phyloP scores from a whole-genome alignment of 2,329 filamentous ascomycete species.

The Botrytis byssoidea region DNA sequence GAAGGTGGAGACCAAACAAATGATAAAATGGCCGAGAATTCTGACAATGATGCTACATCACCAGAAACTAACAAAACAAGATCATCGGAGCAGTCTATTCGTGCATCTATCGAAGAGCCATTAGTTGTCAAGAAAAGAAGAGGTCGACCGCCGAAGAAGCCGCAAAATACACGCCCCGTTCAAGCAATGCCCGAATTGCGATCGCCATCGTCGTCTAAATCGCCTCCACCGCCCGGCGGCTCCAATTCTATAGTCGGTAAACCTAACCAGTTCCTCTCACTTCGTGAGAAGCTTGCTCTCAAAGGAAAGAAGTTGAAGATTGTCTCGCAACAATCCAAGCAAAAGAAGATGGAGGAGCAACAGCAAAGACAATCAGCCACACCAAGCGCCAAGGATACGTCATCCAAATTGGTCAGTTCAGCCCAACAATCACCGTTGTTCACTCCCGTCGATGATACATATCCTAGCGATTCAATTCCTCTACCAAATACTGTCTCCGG shows the following conservation, averaged over 20 bases:
- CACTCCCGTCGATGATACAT: neutral
- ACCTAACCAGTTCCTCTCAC: slow-evolving; percentile 28
- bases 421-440: neutral
- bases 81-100: neutral
- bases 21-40: neutral
- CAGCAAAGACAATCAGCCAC: slow-evolving; percentile 19
- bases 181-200: slow-evolving; percentile 2
- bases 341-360: neutral
- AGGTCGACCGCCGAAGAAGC: slow-evolving; percentile 33
- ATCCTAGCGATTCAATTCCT: neutral
- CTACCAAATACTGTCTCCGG: neutral
- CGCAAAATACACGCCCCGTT: slow-evolving; percentile 8
- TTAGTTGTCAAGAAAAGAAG: slow-evolving; percentile 26
- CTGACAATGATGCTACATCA: neutral
- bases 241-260: neutral
- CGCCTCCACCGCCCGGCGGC: slow-evolving; percentile 1
- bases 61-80: neutral
- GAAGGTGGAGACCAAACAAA: neutral
- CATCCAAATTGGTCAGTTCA: neutral
- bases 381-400: neutral
- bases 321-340: slow-evolving; percentile 25
- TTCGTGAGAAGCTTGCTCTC: slow-evolving; percentile 36
- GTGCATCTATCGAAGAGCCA: slow-evolving; percentile 9
- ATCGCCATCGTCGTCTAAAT: slow-evolving; percentile 18
- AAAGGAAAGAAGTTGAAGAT: slow-evolving; percentile 37